Evolutionary conservation across 176 grass and related monocot species (phyloP), one percentile per base, ranked within the genome.

Genomic region (Bolboschoenus planiculmis): DNA sequence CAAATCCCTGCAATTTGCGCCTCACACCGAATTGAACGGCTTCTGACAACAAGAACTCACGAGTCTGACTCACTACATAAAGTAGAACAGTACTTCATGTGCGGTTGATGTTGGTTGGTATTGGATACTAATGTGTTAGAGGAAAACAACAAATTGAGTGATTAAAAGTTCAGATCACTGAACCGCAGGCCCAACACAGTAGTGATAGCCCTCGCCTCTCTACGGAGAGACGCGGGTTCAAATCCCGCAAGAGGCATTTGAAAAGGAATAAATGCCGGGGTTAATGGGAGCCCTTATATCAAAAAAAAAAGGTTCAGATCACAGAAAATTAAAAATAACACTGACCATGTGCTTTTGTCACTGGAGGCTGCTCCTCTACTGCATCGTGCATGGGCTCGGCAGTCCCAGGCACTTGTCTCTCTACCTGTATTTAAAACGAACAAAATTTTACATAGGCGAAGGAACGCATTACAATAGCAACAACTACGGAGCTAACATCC

Each of bases 301-400:
- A n/a, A n/a, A n/a, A n/a, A n/a, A n/a, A n/a, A 59, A 1, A 59
- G 26, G 33, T 6, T 14, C 35, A 61, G 21, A 62, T 63, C 21
- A 46, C 37, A 50, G 56, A 20, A 36, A 46, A 82, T 64, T 64
- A 61, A 43, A n/a, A 30, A 62, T 10, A 64, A 82, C 13, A 59
- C 53, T 11, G 37, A 82, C 80, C 80, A 63, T 61, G 21, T 20
- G 80, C 37, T 82, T 82, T 82, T 20, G 56, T 44, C 37, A 66
- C 59, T 44, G 80, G 53, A 43, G 78, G 35, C 37, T 36, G 80
- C 43, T 82, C 36, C 58, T 82, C 56, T n/a, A 47, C 57, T 15
- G 33, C 37, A 9, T 82, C 58, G 1, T 40, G 35, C 24, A 82
- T 37, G 10, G 80, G 80, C 24, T 82, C 80, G 2, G 3, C 58